Evolutionary conservation across 1,139 yeast species (phyloP), one percentile per base, ranked within the genome.

Genomic region (Sugiyamaella novakii): DNA sequence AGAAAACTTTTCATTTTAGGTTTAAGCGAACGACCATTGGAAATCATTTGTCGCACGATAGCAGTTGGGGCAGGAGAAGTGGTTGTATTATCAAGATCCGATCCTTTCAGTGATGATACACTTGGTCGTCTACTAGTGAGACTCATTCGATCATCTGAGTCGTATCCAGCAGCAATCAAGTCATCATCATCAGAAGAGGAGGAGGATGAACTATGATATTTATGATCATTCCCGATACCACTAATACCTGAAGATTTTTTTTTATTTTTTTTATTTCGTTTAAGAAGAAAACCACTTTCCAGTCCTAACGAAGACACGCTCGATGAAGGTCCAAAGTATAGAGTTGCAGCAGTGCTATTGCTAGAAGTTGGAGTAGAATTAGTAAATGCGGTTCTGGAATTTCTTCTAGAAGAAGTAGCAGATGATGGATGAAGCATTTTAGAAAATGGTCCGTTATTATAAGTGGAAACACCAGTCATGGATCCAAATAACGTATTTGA

Each of bases 1-100:
- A 64, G 49, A 43, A 67, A 61, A 40, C 59, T 54, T 47, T 64
- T 63, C 25, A 55, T 59, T 48, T 62, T 64, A 7, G 70, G 71
- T 36, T 57, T 57, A 39, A 66, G 50, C 8, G 66, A 54, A 17
- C 57, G 52, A 17, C 56, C 53, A 37, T 50, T 59, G 3, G 60
- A 44, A 6, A 49, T 46, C 22, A 55, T 46, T 33, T 54, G 59
- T n/a, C 58, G 40, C 11, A 56, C 48, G 2, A 50, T 39, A 5
- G 54, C 54, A 3, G 46, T 35, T 12, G 52, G 43, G 4, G 39
- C 30, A 5, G 39, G 5, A 10, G 34, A 12, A 22, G 8, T 8
- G 5, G 25, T 22, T 6, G 25, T 22, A 6, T 5, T 22, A 22
- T 24, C 30, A 24, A 7, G 8, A 10, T 21, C 35, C 3, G 30